phyloP scores from a whole-genome alignment of 73 alveolate species.

The Effrenium voratum region DNA sequence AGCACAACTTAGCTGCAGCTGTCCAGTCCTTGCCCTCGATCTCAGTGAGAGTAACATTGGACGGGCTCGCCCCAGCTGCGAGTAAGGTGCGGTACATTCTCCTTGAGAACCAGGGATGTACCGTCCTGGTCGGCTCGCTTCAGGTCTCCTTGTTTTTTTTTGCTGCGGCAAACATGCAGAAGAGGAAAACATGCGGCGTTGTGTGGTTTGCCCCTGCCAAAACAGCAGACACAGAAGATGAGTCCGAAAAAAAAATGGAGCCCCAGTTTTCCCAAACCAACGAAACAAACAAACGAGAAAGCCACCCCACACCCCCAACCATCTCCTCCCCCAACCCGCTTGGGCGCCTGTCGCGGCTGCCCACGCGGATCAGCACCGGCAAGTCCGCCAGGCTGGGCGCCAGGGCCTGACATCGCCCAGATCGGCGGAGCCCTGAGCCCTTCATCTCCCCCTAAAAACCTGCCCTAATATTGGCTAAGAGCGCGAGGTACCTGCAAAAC shows the following conservation, averaged over 20 bases:
- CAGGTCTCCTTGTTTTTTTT: no score
- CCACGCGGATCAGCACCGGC: conserved; percentile 67
- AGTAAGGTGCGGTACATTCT: conserved; percentile 39
- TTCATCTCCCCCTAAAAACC: not conserved
- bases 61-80: conserved; percentile 4
- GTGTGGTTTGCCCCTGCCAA: no score
- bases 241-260: no score
- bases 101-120: conserved; percentile 87
- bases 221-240: no score
- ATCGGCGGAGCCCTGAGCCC: no score
- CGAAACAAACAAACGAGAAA: no score
- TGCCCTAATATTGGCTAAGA: not conserved
- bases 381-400: conserved; percentile 11
- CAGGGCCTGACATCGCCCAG: conserved; percentile 47
- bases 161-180: no score
- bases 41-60: conserved; percentile 10
- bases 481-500: no score
- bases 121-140: conserved; percentile 58
- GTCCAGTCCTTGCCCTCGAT: conserved; percentile 41
- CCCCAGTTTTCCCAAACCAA: no score
- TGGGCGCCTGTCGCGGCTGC: conserved; percentile 28
- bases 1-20: not conserved
- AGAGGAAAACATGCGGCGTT: no score
- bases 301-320: not conserved
- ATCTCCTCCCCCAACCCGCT: not conserved